A percentile compares a stretch with the other conserved stretches of the same genome.
These are phyloP conservation scores for Lyophyllum shimeji DNA, from an alignment of 768 basidiomycete genomes.

Conservation along the genomic window DNA sequence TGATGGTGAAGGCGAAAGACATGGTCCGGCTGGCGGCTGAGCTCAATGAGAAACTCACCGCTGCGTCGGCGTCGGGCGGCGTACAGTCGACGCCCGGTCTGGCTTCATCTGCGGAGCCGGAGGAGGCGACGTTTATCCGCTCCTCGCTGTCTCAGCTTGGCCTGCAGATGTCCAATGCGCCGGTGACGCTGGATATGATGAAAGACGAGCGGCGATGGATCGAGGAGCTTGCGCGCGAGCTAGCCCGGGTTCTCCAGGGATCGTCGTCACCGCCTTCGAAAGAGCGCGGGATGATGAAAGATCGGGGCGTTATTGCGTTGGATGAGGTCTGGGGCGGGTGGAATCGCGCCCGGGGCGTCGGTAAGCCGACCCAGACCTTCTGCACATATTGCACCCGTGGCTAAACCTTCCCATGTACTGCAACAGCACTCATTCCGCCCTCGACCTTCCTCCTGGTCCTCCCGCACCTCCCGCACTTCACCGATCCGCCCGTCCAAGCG, in stretches of 20 bases:
- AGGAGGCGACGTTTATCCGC: conserved; percentile 85
- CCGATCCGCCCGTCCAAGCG: conserved; percentile 62
- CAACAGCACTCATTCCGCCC: conserved; percentile 83
- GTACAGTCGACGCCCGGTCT: conserved; percentile 24
- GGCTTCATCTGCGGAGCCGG: conserved; percentile 50
- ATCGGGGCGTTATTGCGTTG: conserved; percentile 78
- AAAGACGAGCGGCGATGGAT: conserved; percentile 78
- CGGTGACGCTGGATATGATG: conserved; percentile 88
- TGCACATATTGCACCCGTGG: background rate
- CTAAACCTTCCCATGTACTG: background rate
- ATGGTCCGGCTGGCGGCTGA: conserved; percentile 91
- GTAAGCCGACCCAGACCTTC: conserved; percentile 41
- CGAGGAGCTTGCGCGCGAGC: conserved; percentile 79
- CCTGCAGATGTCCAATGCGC: conserved; percentile 71
- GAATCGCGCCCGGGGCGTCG: conserved; percentile 91
- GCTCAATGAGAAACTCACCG: conserved; percentile 78
- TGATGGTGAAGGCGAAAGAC: conserved; percentile 89
- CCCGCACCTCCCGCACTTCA: conserved; percentile 63
- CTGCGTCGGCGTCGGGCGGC: conserved; percentile 24
- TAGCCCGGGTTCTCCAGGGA: conserved; percentile 68
- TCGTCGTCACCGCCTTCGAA: conserved; percentile 29
- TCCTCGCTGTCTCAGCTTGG: conserved; percentile 90
- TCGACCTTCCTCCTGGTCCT: conserved; percentile 78
- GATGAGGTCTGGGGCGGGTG: conserved; percentile 96
- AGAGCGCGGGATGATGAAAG: conserved; percentile 69